Percentiles rank a stretch among this genome's conserved stretches.
phyloP scores from a whole-genome alignment of 2,329 filamentous ascomycete species.

The Talaromyces albobiverticillius region DNA sequence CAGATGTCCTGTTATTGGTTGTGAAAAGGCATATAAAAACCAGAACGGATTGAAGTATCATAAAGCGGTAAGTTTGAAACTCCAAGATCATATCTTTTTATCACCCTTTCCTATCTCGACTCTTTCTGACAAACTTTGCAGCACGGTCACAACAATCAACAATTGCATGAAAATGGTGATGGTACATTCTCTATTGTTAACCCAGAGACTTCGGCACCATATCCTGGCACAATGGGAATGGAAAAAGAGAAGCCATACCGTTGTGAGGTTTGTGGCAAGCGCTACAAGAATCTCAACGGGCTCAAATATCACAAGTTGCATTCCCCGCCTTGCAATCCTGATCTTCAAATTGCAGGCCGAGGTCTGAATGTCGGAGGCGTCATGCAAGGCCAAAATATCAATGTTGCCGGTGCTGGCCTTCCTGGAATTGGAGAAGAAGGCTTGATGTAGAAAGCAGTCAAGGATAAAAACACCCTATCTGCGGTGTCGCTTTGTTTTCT shows the following conservation, averaged over 20 bases:
- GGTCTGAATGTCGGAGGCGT: conserved; percentile 40
- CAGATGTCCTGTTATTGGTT: conserved; percentile 95
- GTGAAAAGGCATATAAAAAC: conserved; percentile 99
- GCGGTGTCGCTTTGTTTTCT: not conserved
- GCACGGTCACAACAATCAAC: conserved; percentile 95
- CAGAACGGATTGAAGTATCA: conserved; percentile 96
- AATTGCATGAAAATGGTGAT: conserved; percentile 93
- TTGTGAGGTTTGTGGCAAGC: conserved; percentile 94
- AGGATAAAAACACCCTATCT: not conserved
- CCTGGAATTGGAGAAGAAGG: conserved; percentile 46
- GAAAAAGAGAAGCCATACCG: conserved; percentile 99
- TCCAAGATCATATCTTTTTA: not conserved
- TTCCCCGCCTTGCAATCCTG: conserved; percentile 85
- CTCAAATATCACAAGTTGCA: conserved; percentile 92
- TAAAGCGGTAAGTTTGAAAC: conserved; percentile 55
- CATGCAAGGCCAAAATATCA: conserved; percentile 47
- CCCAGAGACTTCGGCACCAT: conserved; percentile 87
- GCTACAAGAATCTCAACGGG: conserved; percentile 98
- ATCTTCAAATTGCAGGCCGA: conserved; percentile 57
- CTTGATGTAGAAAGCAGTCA: conserved; percentile 28
- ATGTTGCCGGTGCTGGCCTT: conserved; percentile 48
- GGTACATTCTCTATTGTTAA: conserved; percentile 98
- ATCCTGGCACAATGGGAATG: conserved; percentile 97
- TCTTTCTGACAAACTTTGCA: conserved; percentile 24
- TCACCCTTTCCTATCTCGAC: conserved; percentile 18